Conservation (phyloP, 2,329 filamentous ascomycete genomes). For the Fusarium austroafricanum region DNA sequence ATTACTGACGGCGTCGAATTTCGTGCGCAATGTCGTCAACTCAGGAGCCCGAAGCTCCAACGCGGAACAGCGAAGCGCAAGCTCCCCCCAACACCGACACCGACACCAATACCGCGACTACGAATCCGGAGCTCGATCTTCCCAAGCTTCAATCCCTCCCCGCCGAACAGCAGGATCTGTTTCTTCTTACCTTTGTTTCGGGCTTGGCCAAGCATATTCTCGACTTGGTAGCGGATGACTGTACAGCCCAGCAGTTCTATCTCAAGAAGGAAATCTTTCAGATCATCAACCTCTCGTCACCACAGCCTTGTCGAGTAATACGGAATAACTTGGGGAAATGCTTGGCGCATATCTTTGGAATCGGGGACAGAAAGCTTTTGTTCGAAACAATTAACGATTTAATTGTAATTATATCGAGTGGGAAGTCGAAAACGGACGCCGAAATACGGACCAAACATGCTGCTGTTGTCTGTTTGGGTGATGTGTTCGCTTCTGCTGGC, state of each 20-base stretch:
- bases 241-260: conserved; percentile 88
- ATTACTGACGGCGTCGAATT: conserved; percentile 37
- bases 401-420: conserved; percentile 74
- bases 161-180: conserved; percentile 94
- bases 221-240: conserved; percentile 78
- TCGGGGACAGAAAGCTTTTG: conserved; percentile 89
- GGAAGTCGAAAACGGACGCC: conserved; percentile 79
- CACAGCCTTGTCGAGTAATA: conserved; percentile 87
- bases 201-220: conserved; percentile 84
- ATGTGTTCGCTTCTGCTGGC: conserved; percentile 90
- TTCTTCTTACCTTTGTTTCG: conserved; percentile 88
- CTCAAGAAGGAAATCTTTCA: conserved; percentile 96
- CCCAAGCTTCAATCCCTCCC: conserved; percentile 89
- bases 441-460: conserved; percentile 87
- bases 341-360: conserved; percentile 82
- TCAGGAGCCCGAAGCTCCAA: conserved; percentile 52
- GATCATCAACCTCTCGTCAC: conserved; percentile 86
- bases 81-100: conserved; percentile 49
- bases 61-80: conserved; percentile 47
- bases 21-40: conserved; percentile 52
- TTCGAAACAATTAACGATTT: conserved; percentile 96
- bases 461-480: conserved; percentile 85
- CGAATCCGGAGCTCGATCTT: conserved; percentile 85
- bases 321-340: conserved; percentile 89
- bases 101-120: conserved; percentile 55